phyloP scores from a whole-genome alignment of 768 basidiomycete species.

The Xerocomus potaroensis region DNA sequence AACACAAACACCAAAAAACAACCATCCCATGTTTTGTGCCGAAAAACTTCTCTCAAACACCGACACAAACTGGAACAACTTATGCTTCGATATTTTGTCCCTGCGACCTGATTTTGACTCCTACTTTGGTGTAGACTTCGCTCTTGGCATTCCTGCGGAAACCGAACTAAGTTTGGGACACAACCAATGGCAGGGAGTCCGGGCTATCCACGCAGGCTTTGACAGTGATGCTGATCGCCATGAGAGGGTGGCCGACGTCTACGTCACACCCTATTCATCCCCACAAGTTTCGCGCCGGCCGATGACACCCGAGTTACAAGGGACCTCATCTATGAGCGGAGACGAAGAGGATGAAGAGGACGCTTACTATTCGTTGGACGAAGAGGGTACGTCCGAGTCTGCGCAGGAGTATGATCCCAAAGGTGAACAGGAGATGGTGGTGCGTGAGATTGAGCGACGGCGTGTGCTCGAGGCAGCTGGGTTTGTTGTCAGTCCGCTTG shows the following conservation, averaged over 20 bases:
- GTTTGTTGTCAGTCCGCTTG: slow-evolving; percentile 55
- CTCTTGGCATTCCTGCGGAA: background rate
- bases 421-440: slow-evolving; percentile 43
- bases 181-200: background rate
- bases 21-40: slow-evolving; percentile 3
- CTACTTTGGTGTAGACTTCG: slow-evolving; percentile 6
- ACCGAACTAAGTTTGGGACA: background rate
- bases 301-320: slow-evolving; percentile 4
- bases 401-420: slow-evolving; percentile 8
- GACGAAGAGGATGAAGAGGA: slow-evolving; percentile 34
- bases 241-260: slow-evolving; percentile 15
- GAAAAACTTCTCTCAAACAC: slow-evolving; percentile 2
- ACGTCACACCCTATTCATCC: slow-evolving; percentile 23
- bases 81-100: slow-evolving; percentile 1
- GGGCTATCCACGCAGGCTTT: background rate
- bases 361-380: slow-evolving; percentile 28
- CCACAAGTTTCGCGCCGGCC: slow-evolving; percentile 13
- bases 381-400: slow-evolving; percentile 17
- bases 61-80: slow-evolving; percentile 14
- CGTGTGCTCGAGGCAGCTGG: slow-evolving; percentile 89
- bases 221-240: slow-evolving; percentile 4
- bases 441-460: slow-evolving; percentile 70
- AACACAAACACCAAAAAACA: slow-evolving; percentile 9
- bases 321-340: slow-evolving; percentile 14
- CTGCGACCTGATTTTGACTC: slow-evolving; percentile 9